A percentile compares a stretch with the other conserved stretches of the same genome.
Conservation (phyloP, 2,329 filamentous ascomycete species). For the Epichloe hybrida region DNA sequence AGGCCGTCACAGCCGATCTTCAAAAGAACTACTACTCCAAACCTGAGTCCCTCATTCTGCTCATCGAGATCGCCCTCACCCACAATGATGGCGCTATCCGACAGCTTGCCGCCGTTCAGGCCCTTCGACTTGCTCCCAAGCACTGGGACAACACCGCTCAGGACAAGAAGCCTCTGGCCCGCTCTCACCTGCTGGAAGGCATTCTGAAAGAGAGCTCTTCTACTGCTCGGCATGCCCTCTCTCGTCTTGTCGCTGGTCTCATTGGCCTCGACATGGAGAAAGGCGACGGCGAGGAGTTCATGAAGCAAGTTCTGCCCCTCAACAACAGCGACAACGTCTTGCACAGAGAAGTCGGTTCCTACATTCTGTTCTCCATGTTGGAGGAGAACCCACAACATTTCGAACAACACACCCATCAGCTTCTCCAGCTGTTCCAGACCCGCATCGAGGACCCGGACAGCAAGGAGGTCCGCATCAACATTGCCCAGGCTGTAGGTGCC, state of each 20-base stretch:
- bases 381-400: constrained; percentile 81
- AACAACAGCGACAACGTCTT: constrained; percentile 60
- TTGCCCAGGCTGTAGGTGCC: constrained; percentile 77
- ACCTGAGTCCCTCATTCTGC: constrained; percentile 68
- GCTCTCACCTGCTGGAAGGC: constrained; percentile 71
- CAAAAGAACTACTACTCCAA: constrained; percentile 89
- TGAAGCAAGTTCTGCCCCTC: constrained; percentile 66
- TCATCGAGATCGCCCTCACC: constrained; percentile 78
- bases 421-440: constrained; percentile 72
- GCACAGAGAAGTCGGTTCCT: constrained; percentile 82
- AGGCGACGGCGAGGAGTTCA: constrained; percentile 71
- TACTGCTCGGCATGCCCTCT: constrained; percentile 71
- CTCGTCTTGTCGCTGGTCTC: constrained; percentile 77
- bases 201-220: constrained; percentile 67
- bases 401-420: constrained; percentile 62
- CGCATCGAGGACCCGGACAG: constrained; percentile 87
- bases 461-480: constrained; percentile 86
- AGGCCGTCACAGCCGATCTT: constrained; percentile 77
- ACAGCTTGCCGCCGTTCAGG: constrained; percentile 86
- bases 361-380: constrained; percentile 83
- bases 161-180: constrained; percentile 66
- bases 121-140: constrained; percentile 65
- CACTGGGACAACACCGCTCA: constrained; percentile 68
- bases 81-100: constrained; percentile 61
- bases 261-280: constrained; percentile 64